Base-by-base conservation (phyloP, 1,284 basidiomycete genomes). In the Leccinum pachyderme region DNA sequence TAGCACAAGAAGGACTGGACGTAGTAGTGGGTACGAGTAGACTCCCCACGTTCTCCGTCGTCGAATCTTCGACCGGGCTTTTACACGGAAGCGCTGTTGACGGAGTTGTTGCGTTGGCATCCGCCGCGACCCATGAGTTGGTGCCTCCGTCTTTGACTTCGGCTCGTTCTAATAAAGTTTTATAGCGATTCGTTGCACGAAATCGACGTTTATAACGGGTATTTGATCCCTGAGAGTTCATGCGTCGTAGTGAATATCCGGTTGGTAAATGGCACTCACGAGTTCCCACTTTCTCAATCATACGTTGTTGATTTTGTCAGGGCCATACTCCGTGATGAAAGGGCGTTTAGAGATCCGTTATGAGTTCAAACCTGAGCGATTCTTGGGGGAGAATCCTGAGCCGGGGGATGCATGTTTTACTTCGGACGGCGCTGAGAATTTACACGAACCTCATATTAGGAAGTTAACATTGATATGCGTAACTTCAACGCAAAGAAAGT, bases 321-420 rank as follows among this genome's bases (percentile, higher is more conserved):
- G 61, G 61, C 22, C 1, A 60, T 62, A 5, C 58, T 62, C 7
- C 61, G 46, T 15, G 61, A 62, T 13, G 55, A 55, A 39, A 54
- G 32, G 22, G 50, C 43, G 1, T 63, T 59, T 7, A 51, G 45
- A 35, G 47, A 60, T 24, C 55, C 61, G 0, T 44, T 52, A 31
- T 18, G 53, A 60, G 44, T 66, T 64, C 44, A 66, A 47, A 43
- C 63, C 64, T 4, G 62, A 60, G 31, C 39, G 62, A 8, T 66
- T 60, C 55, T 41, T 64, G 12, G 64, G 64, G 24, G 54, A 57
- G 32, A 55, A 66, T 13, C 72, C 75, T 7, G 78, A 83, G 59
- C 68, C 67, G 73, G 76, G 76, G 47, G 73, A 73, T 56, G 57
- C 77, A 31, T 76, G 74, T 55, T 82, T 82, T 66, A 80, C 82